Base-by-base conservation (phyloP, 192 early-diverging fungal genomes). In the Mortierella alpina region DNA sequence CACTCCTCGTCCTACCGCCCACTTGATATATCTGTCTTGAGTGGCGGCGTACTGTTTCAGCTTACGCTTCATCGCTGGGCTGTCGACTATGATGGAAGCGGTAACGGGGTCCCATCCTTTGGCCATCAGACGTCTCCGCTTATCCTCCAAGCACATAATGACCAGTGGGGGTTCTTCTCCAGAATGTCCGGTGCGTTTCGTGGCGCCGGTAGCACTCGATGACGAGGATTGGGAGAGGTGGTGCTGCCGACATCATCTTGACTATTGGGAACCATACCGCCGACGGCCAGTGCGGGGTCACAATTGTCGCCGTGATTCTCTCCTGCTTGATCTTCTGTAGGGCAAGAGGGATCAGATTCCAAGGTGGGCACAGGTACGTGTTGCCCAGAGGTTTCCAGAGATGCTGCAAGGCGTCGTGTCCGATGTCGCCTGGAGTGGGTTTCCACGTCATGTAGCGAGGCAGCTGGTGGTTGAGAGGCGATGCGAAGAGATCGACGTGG, bases 141-240 rank as follows among this genome's bases (percentile, higher is more conserved):
- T 46, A 74, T 42, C 12, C 65, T 59, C 72, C 72, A 74, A 44
- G 72, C 59, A 1, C 23, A 11, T 14, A 74, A 15, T 0, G 59
- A 67, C 72, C 72, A 74, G n/a, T 63, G 58, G 0, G 65, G 63
- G 39, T 74, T 74, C 72, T 67, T 74, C 15, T 4, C 49, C 22
- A 74, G 44, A 18, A 67, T 41, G 40, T 67, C 58, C 7, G 58
- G 18, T 0, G 60, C 65, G 64, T 61, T 74, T 67, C 59, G 44
- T 12, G 57, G 65, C 3, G 72, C 64, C 39, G 64, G 57, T 23
- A 54, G 22, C 3, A 74, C 63, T 1, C n/a, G 10, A 1, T 55
- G 55, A 4, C 73, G 59, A 41, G 73, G 18, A 75, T 48, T 4
- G 15, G 22, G 0, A 68, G 17, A 4, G 66, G 73, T 11, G 50